Evolutionary conservation across 2,329 filamentous ascomycete species (phyloP), one percentile per base, ranked within the genome.

Genomic region (Incumbomyces lentus): DNA sequence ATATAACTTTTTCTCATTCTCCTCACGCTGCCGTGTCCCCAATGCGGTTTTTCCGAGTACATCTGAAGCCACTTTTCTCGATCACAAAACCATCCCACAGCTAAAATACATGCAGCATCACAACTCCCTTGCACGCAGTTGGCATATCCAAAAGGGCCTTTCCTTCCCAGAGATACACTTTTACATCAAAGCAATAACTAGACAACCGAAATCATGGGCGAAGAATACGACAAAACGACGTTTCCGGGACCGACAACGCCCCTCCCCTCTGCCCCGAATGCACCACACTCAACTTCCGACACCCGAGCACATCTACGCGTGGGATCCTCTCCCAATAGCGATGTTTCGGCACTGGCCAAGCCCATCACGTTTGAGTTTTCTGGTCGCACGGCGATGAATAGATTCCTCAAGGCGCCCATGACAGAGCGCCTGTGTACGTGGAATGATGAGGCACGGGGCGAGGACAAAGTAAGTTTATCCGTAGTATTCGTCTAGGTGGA

Each of bases 391-490:
- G 79, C 79, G 2, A 73, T 72, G 41, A 84, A 84, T 59, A 69
- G 79, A 17, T 78, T 83, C 56, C 62, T 83, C 53, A 84, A 84
- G 61, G 78, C 68, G 5, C 74, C 81, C 32, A 83, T 84, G 80
- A 76, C 75, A 1, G 81, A 85, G 59, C 67, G 73, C 6, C 64
- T 83, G 16, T 76, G 78, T 1, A 76, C 72, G 8, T 84, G 77
- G 76, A 70, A 75, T 48, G 47, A 52, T 48, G 46, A 52, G 39
- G 41, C 19, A 6, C 34, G 36, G 41, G 49, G 51, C 17, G 50
- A 54, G 44, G n/a, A n/a, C n/a, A n/a, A n/a, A n/a, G n/a, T n/a
- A n/a, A n/a, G n/a, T n/a, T n/a, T n/a, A n/a, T n/a, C n/a, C n/a
- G n/a, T n/a, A n/a, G n/a, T n/a, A n/a, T n/a, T n/a, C n/a, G n/a